phyloP scores from a whole-genome alignment of 2,329 filamentous ascomycete species.

The Xylariomycetidae sp. region DNA sequence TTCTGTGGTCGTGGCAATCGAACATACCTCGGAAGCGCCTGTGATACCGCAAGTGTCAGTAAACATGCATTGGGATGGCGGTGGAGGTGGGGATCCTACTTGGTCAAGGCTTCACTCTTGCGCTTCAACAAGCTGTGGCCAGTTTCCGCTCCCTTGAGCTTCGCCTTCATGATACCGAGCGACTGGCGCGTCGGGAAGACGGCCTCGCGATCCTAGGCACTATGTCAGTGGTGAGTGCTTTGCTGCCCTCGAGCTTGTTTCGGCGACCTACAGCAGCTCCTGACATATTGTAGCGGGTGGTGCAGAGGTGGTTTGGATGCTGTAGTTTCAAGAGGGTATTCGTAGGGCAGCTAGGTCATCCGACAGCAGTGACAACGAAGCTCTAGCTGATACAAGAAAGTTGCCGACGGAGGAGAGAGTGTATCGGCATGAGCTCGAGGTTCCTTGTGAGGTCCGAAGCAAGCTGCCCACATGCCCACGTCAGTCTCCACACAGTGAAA shows the following conservation, averaged over 20 bases:
- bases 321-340: too few relatives aligned
- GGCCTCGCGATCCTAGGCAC: slow-evolving; percentile 73
- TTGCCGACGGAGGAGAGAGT: not conserved
- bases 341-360: slow-evolving; percentile 7
- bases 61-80: not conserved
- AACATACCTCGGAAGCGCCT: slow-evolving; percentile 81
- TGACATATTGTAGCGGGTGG: slow-evolving; percentile 36
- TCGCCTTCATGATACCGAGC: slow-evolving; percentile 93
- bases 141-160: slow-evolving; percentile 88
- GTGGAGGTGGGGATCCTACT: slow-evolving; percentile 49
- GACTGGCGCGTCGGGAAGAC: slow-evolving; percentile 98
- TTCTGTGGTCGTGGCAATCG: not conserved
- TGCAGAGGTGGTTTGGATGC: too few relatives aligned
- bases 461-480: slow-evolving; percentile 3
- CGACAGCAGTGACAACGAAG: slow-evolving; percentile 1
- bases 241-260: not conserved
- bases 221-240: slow-evolving; percentile 10
- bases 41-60: slow-evolving; percentile 12
- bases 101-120: slow-evolving; percentile 96
- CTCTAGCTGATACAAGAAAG: not conserved
- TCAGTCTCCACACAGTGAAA: slow-evolving; percentile 4
- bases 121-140: slow-evolving; percentile 94
- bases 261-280: slow-evolving; percentile 41
- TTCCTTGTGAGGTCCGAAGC: slow-evolving; percentile 1
- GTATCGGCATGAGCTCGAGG: slow-evolving; percentile 2